Evolutionary conservation across 129 eudicot species (phyloP).

Genomic region (Ambrosia artemisiifolia): DNA sequence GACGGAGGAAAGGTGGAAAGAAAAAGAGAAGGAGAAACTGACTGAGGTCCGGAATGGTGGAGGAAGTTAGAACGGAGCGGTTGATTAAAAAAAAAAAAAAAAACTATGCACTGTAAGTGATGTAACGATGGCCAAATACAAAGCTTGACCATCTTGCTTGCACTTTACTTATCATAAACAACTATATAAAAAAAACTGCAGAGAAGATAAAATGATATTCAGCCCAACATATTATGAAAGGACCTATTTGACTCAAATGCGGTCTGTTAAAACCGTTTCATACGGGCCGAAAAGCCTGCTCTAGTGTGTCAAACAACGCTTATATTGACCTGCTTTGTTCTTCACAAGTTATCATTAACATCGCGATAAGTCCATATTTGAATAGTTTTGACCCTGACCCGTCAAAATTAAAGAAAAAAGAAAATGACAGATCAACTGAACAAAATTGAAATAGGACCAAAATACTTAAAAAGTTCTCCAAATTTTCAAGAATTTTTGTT

Average conservation of each 20-base stretch:
- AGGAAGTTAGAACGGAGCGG: too few species aligned
- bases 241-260: not conserved
- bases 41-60: too few species aligned
- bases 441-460: not conserved
- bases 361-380: not conserved
- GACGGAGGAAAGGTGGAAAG: too few species aligned
- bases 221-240: not conserved
- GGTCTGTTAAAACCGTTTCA: not conserved
- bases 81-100: too few species aligned
- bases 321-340: not conserved
- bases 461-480: too few species aligned
- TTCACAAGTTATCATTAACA: not conserved
- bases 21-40: too few species aligned
- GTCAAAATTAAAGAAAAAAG: not conserved
- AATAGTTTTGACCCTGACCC: not conserved
- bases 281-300: not conserved
- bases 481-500: not conserved
- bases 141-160: too few species aligned
- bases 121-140: too few species aligned
- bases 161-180: not conserved
- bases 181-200: not conserved
- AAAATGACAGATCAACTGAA: not conserved
- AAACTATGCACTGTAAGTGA: too few species aligned
- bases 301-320: not conserved
- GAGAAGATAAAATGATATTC: not conserved